phyloP scores from a whole-genome alignment of 176 grass and related monocot species.

The Aegilops umbellulata region DNA sequence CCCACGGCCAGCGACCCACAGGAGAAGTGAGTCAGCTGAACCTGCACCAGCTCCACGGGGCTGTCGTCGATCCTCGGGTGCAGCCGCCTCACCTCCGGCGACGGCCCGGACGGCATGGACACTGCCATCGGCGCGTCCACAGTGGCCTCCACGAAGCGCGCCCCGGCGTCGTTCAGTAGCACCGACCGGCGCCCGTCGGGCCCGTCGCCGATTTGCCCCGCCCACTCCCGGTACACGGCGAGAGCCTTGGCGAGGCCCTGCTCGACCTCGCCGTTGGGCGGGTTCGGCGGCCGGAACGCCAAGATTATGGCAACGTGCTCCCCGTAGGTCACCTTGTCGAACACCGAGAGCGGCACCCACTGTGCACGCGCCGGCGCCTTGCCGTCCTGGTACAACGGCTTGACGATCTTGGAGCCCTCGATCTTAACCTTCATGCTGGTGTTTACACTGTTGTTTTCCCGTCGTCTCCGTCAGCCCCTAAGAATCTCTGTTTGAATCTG shows the following conservation, averaged over 20 bases:
- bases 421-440: constrained; percentile 51
- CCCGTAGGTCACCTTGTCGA: constrained; percentile 67
- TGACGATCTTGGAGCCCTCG: constrained; percentile 49
- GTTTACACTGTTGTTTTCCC: too few species aligned
- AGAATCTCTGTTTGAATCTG: too few species aligned
- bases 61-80: constrained; percentile 48
- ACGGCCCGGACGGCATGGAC: too few species aligned
- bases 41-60: too few species aligned
- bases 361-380: not conserved
- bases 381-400: constrained; percentile 32
- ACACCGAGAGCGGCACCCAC: constrained; percentile 46
- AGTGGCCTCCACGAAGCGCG: too few species aligned
- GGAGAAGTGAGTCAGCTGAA: too few species aligned
- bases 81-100: constrained; percentile 33
- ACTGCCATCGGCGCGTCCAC: too few species aligned
- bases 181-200: too few species aligned
- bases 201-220: constrained; percentile 34
- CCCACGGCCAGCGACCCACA: too few species aligned
- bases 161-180: too few species aligned
- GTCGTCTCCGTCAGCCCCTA: not conserved
- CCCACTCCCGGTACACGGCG: constrained; percentile 51
- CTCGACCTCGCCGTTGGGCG: constrained; percentile 40
- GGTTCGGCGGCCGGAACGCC: constrained; percentile 61
- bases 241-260: constrained; percentile 40
- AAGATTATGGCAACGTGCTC: constrained; percentile 71